Conservation (phyloP, 2,329 filamentous ascomycete species). For the Emericellopsis cladophorae region DNA sequence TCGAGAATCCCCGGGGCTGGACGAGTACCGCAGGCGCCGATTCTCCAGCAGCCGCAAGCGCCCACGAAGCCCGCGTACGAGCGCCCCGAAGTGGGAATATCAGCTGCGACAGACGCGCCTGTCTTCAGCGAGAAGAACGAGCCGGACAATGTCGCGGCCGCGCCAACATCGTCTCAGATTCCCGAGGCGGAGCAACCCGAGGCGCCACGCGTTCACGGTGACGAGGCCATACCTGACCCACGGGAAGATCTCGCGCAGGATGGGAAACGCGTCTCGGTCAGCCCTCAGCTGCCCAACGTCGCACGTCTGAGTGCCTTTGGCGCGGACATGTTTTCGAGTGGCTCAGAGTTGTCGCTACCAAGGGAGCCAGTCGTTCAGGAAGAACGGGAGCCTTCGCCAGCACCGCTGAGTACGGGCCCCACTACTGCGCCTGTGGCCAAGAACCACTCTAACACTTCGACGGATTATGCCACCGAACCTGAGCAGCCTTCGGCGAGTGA, state of each 20-base stretch:
- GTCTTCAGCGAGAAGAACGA: too few relatives aligned
- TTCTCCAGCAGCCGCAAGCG: neutral
- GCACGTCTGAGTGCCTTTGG: constrained; percentile 48
- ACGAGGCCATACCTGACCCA: neutral
- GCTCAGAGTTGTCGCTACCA: neutral
- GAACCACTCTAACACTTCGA: neutral
- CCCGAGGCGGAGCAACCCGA: neutral
- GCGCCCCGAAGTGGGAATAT: too few relatives aligned
- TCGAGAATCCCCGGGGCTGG: constrained; percentile 4
- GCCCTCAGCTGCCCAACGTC: constrained; percentile 45
- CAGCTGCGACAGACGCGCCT: too few relatives aligned
- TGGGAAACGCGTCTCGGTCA: constrained; percentile 28
- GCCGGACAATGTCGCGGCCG: too few relatives aligned
- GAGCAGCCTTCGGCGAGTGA: neutral
- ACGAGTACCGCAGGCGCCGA: constrained; percentile 3
- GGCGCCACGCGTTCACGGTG: neutral
- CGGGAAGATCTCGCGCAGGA: constrained; percentile 1
- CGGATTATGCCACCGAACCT: neutral
- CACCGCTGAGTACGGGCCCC: neutral
- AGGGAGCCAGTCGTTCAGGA: neutral
- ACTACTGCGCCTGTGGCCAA: too few relatives aligned
- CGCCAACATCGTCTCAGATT: neutral
- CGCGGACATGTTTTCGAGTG: constrained; percentile 34
- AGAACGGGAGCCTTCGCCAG: neutral
- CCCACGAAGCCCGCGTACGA: too few relatives aligned